Evolutionary conservation across 768 basidiomycete species (phyloP), one percentile per base, ranked within the genome.

Genomic region (Imleria badia): DNA sequence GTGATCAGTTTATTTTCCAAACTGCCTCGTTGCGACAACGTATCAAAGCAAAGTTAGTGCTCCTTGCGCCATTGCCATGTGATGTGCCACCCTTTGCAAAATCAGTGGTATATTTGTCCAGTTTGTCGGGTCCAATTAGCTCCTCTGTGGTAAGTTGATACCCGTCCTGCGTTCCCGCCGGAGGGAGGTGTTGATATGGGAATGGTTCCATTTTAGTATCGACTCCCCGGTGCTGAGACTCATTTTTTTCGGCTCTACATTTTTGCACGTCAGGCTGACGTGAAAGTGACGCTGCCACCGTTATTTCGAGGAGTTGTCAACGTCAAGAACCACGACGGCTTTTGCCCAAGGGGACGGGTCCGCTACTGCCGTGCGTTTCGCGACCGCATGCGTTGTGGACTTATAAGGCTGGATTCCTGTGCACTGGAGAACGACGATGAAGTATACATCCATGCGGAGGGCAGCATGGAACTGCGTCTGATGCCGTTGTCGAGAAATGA

Each of bases 81-180:
- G 71, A 71, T 44, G 33, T 36, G 40, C 56, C 61, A 20, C 65
- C 71, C 1, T 60, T 69, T 56, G 71, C 69, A n/a, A 71, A 72
- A 55, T 71, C 69, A 15, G 69, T 61, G 26, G 62, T 70, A 17
- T 72, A 65, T 59, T 51, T 71, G 56, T 66, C 70, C 17, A 71
- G 61, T 49, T 30, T 60, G 17, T 63, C 63, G 30, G 66, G 63
- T n/a, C 41, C 69, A 14, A 47, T 72, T 42, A 55, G 44, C 12
- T 62, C 62, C 42, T 54, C 54, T 29, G 56, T 71, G 42, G 71
- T 72, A 42, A 62, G 71, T 58, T 41, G 43, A 40, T 23, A 35
- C 22, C 45, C 49, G 11, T n/a, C 40, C 17, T 36, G 48, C 41
- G 35, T 54, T 50, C 33, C 30, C 19, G 22, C 42, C 30, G 17